Conservation (phyloP, 768 basidiomycete genomes). For the Suillus bovinus region DNA sequence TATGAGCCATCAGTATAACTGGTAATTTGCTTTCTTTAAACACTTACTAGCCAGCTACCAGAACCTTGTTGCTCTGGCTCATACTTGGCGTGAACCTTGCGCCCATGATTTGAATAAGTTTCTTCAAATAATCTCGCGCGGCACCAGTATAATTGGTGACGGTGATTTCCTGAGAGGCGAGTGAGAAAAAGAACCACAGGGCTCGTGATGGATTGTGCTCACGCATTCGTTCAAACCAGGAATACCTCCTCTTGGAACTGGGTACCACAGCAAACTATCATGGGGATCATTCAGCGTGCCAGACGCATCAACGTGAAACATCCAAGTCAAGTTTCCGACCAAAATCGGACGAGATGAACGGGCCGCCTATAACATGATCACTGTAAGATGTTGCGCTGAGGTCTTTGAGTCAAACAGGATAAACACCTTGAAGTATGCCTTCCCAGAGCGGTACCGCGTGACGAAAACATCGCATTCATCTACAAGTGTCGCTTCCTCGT, state of each 20-base stretch:
- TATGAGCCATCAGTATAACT: constrained; percentile 15
- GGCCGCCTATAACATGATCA: constrained; percentile 51
- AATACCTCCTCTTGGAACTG: constrained; percentile 62
- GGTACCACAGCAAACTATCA: constrained; percentile 84
- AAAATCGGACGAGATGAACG: constrained; percentile 24
- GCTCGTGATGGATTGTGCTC: constrained; percentile 26
- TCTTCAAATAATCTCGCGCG: constrained; percentile 85
- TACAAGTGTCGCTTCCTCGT: constrained; percentile 35
- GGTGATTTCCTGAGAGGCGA: constrained; percentile 60
- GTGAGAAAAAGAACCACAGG: constrained; percentile 5
- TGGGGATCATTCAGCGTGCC: constrained; percentile 62
- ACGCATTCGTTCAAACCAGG: constrained; percentile 64
- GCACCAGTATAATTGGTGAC: constrained; percentile 90
- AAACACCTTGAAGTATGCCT: constrained; percentile 69
- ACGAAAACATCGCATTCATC: constrained; percentile 72
- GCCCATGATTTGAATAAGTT: constrained; percentile 74
- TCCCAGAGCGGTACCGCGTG: constrained; percentile 66
- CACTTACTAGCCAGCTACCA: constrained; percentile 83
- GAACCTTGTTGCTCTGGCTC: constrained; percentile 71
- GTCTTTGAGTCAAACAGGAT: background rate
- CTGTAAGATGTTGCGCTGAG: background rate
- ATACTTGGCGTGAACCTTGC: constrained; percentile 82
- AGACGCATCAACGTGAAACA: constrained; percentile 73
- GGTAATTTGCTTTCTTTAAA: background rate
- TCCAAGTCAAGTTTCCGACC: constrained; percentile 81